Evolutionary conservation across 2,329 filamentous ascomycete genomes (phyloP).

Genomic region (Colletotrichum kahawae): DNA sequence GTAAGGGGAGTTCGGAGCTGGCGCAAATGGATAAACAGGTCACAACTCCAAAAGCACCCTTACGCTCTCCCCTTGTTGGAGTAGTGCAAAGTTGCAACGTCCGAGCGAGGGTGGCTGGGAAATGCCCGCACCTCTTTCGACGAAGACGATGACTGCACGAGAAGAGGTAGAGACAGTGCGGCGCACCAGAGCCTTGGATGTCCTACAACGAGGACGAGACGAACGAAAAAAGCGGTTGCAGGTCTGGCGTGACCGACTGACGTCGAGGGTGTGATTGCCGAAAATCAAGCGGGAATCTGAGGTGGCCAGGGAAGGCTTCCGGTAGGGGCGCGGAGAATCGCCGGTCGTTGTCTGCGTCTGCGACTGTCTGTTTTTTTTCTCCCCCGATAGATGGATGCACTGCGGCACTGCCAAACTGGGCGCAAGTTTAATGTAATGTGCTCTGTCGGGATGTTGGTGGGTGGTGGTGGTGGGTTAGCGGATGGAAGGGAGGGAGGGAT

Average conservation of each 20-base stretch:
- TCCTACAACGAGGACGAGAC: not conserved
- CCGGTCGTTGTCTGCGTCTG: not conserved
- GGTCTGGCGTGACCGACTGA: not conserved
- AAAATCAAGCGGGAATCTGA: conserved; percentile 1
- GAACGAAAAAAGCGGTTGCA: not conserved
- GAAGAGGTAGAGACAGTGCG: not conserved
- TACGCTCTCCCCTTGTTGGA: not conserved
- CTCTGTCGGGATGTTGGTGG: not conserved
- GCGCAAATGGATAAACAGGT: not conserved
- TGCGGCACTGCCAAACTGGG: not conserved
- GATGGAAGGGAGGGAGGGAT: not conserved
- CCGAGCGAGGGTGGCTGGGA: conserved; percentile 13
- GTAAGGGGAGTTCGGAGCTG: not conserved
- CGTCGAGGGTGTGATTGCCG: not conserved
- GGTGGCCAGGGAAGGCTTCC: not conserved
- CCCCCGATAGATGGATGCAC: not conserved
- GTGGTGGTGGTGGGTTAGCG: not conserved
- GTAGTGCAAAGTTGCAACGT: not conserved
- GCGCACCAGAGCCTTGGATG: not conserved
- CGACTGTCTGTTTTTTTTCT: not conserved
- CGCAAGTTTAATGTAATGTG: not conserved
- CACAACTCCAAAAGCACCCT: not conserved
- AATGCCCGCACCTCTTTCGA: conserved; percentile 9
- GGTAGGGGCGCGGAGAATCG: not conserved
- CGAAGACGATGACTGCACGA: not conserved